These are phyloP conservation scores for Senna tora DNA, from an alignment of 306 rosid genomes.

Conservation along the genomic window DNA sequence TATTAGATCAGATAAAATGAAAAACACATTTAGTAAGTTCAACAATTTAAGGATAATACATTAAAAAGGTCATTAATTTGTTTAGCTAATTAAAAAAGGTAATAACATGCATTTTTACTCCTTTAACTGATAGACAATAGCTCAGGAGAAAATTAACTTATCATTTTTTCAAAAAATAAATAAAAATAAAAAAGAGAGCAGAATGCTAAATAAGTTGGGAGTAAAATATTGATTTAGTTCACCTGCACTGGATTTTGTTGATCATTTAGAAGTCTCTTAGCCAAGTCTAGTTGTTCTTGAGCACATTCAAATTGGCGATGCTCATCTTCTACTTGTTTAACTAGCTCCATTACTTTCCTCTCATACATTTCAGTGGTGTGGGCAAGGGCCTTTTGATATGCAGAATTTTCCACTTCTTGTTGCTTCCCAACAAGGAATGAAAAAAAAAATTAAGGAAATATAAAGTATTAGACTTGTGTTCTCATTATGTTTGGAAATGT, in stretches of 20 bases:
- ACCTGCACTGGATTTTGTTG: constrained; percentile 54
- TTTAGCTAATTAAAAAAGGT: not conserved
- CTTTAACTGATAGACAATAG: not conserved
- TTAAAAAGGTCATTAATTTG: not conserved
- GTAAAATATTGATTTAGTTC: constrained; percentile 21
- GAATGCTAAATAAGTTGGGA: not conserved
- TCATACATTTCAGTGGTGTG: constrained; percentile 56
- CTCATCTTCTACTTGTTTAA: constrained; percentile 53
- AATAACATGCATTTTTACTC: not conserved
- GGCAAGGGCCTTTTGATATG: constrained; percentile 46
- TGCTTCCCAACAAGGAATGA: constrained; percentile 37
- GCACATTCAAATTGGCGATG: constrained; percentile 37
- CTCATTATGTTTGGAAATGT: not conserved
- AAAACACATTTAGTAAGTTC: not conserved
- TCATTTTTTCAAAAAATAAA: not conserved
- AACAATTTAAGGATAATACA: not conserved
- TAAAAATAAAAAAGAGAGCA: not conserved
- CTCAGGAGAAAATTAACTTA: not conserved
- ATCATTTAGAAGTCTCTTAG: constrained; percentile 42
- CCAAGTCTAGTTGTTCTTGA: constrained; percentile 51
- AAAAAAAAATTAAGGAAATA: not conserved
- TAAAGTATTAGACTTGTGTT: not conserved
- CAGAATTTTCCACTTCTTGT: constrained; percentile 50
- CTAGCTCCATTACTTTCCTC: constrained; percentile 51
- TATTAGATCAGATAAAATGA: not conserved